Conservation (phyloP, 2,329 filamentous ascomycete species). For the Tolypocladium ophioglossoides region DNA sequence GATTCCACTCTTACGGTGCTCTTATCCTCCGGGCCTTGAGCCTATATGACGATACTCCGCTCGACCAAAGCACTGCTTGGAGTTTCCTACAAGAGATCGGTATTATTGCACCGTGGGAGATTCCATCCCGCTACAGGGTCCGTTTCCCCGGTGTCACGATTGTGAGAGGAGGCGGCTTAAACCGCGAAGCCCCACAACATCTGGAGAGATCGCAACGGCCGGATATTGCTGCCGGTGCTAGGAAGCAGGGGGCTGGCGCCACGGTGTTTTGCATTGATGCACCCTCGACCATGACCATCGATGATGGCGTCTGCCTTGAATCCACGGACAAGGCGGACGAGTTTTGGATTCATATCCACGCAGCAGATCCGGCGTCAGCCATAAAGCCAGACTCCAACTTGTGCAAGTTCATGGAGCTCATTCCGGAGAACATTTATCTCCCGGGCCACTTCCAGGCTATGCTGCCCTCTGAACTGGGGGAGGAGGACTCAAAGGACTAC, state of each 20-base stretch:
- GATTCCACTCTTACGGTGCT: constrained; percentile 51
- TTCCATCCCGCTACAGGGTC: constrained; percentile 50
- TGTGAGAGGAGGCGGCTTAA: constrained; percentile 29
- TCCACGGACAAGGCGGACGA: constrained; percentile 38
- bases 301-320: constrained; percentile 70
- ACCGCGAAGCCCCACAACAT: constrained; percentile 19
- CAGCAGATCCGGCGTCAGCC: constrained; percentile 67
- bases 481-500: constrained; percentile 17
- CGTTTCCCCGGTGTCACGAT: constrained; percentile 40
- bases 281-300: constrained; percentile 56
- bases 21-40: constrained; percentile 50
- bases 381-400: constrained; percentile 49
- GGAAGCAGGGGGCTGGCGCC: constrained; percentile 47
- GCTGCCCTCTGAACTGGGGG: constrained; percentile 32
- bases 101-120: constrained; percentile 60
- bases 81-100: constrained; percentile 69
- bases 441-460: constrained; percentile 48
- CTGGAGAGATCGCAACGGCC: constrained; percentile 22
- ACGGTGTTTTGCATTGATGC: constrained; percentile 66
- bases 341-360: constrained; percentile 69
- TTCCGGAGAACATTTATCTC: constrained; percentile 50
- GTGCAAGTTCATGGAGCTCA: constrained; percentile 49
- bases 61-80: constrained; percentile 38
- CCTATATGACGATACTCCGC: constrained; percentile 40
- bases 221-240: constrained; percentile 37